Conservation (phyloP, 2,329 filamentous ascomycete species). For the Colletotrichum kahawae region DNA sequence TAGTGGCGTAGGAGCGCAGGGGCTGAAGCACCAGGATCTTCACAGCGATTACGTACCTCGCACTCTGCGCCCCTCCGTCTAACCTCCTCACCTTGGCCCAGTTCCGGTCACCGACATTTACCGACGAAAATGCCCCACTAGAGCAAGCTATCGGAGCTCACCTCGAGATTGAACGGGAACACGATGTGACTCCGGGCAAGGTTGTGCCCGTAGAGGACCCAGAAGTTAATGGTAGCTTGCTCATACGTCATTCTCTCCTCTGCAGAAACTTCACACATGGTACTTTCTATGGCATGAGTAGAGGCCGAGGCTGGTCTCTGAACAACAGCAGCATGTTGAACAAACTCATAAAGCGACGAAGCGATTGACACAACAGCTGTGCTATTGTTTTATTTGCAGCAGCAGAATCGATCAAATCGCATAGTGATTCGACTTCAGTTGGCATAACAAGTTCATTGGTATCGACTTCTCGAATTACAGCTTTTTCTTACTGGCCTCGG, state of each 20-base stretch:
- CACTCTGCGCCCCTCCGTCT: neutral
- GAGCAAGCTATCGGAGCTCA: neutral
- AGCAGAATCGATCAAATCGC: neutral
- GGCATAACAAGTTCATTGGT: neutral
- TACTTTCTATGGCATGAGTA: neutral
- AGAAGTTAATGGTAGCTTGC: neutral
- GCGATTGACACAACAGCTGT: neutral
- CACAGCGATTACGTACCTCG: neutral
- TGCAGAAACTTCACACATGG: neutral
- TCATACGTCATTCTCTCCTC: neutral
- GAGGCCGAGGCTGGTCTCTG: neutral
- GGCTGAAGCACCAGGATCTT: neutral
- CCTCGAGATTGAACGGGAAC: neutral
- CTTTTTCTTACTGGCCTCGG: constrained; percentile 37
- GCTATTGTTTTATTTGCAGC: neutral
- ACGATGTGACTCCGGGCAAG: neutral
- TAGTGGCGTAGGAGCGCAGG: constrained; percentile 6
- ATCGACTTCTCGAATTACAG: constrained; percentile 21
- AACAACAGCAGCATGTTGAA: neutral
- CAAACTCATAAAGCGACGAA: neutral
- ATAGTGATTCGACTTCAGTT: neutral
- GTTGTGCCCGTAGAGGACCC: neutral
- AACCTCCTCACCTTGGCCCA: neutral
- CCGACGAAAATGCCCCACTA: neutral
- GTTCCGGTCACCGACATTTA: neutral